Evolutionary conservation across 345 rosid species (phyloP).

Genomic region (Eucalyptus cladocalyx): DNA sequence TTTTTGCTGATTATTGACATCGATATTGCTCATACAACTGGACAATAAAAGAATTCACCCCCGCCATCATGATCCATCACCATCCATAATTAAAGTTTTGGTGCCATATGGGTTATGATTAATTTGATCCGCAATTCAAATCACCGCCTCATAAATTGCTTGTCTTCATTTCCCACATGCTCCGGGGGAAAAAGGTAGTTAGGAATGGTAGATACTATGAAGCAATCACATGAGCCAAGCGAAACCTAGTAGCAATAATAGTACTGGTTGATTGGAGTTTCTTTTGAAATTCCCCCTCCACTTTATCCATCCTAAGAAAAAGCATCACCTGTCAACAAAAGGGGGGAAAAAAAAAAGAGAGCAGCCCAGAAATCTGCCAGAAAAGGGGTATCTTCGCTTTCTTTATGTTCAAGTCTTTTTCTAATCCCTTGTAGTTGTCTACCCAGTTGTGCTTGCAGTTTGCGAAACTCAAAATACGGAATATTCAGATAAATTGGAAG

Average conservation of each 20-base stretch:
- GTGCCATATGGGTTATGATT: conserved; percentile 49
- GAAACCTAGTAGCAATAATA: background rate
- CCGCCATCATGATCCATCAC: conserved; percentile 9
- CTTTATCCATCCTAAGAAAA: background rate
- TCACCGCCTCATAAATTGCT: background rate
- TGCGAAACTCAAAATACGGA: background rate
- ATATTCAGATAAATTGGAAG: background rate
- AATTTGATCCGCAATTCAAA: conserved; percentile 30
- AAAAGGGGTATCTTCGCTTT: background rate
- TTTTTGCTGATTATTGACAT: background rate
- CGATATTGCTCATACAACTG: background rate
- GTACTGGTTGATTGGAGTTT: conserved; percentile 1
- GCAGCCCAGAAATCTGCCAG: background rate
- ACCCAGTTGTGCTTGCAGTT: background rate
- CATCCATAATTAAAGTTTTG: conserved; percentile 49
- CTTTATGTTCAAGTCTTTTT: background rate
- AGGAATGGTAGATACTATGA: conserved; percentile 39
- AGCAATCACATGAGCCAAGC: conserved; percentile 22
- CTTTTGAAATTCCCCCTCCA: background rate
- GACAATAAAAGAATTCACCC: background rate
- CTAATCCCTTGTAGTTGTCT: background rate
- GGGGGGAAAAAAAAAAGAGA: background rate
- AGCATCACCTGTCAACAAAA: background rate
- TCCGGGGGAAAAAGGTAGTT: conserved; percentile 16
- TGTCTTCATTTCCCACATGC: background rate